phyloP scores from a whole-genome alignment of 2,329 filamentous ascomycete genomes.

The Colletotrichum siamense region DNA sequence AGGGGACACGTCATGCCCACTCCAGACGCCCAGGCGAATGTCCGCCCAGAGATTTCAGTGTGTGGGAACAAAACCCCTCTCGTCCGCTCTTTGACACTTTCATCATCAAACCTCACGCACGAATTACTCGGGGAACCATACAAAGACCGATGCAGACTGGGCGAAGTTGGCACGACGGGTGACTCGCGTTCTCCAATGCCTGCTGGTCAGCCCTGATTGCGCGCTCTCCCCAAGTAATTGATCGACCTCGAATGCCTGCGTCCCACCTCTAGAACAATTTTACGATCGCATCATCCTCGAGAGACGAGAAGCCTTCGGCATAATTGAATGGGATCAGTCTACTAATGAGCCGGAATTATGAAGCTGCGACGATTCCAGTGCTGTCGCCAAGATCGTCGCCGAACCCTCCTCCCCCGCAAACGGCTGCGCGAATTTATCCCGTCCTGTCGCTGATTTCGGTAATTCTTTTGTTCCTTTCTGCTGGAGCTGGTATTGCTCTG shows the following conservation, averaged over 20 bases:
- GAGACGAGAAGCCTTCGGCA: background rate
- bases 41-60: background rate
- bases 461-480: background rate
- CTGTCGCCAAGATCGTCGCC: background rate
- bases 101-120: background rate
- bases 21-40: background rate
- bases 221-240: background rate
- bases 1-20: conserved; percentile 12
- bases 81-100: background rate
- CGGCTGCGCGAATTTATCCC: conserved; percentile 1
- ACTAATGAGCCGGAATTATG: conserved; percentile 13
- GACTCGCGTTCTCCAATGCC: background rate
- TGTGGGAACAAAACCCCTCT: conserved; percentile 14
- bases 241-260: background rate
- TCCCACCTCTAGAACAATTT: background rate
- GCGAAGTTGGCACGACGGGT: background rate
- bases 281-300: background rate
- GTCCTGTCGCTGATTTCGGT: conserved; percentile 1
- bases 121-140: background rate
- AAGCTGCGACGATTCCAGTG: conserved; percentile 13
- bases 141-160: background rate
- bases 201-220: background rate
- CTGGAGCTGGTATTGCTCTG: conserved; percentile 1
- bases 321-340: background rate
- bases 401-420: background rate